Base-by-base conservation (phyloP, 495 filamentous ascomycete genomes). In the Pseudomonodictys pantanalensis region DNA sequence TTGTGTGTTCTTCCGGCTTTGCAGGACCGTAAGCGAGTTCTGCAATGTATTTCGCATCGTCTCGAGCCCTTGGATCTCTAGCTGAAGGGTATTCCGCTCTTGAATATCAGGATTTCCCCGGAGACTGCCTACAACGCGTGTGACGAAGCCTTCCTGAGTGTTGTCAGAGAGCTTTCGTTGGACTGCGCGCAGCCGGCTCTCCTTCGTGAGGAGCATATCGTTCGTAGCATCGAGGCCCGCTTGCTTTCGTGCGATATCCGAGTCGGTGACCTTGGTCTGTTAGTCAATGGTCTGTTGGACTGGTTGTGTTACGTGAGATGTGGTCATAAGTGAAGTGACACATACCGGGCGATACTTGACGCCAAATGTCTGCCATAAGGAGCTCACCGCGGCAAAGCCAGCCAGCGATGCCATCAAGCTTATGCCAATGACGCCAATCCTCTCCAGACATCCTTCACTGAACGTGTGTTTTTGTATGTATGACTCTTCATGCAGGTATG, bases 401-500 rank as follows among this genome's bases (percentile, higher is more conserved):
- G 89, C 87, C 29, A 93, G 75, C 20, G 89, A 75, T 8, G 89
- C 88, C 89, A 93, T 92, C 29, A 90, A 74, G 49, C 83, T 86
- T 28, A 92, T 87, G 11, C 89, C 89, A 65, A 91, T 87, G 29
- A 92, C 82, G 15, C 87, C 89, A 17, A 93, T 83, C 32, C 89
- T 75, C 70, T 90, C 87, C 41, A 92, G 75, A 73, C 87, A 90
- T 23, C 85, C 88, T 67, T 90, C 82, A 49, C 78, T 82, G 55
- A 91, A 68, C 33, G 75, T 76, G 60, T 83, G 71, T 9, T 65
- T 53, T 32, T 60, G 50, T 3, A 69, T 43, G 22, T 67, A 68
- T 9, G 57, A 68, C 54, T 64, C 57, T 25, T 58, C 63, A 38
- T 73, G 69, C 15, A 73, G 64, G 38, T 77, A 76, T 42, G 72